phyloP scores from a whole-genome alignment of 176 grass and related monocot species.

The Triticum urartu region DNA sequence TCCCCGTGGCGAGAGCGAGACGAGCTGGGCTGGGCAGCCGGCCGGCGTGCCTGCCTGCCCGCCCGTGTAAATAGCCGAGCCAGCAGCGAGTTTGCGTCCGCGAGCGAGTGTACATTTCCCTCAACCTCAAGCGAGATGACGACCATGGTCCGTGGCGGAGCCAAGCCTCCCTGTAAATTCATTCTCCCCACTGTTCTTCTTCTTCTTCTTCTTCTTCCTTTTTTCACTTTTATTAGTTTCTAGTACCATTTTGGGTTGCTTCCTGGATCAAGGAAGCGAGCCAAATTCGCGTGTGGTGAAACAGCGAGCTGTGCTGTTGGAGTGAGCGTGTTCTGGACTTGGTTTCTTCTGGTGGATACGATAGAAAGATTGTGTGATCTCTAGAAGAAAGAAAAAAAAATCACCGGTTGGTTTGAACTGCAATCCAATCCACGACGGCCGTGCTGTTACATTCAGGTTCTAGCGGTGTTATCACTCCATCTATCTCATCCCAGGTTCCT shows the following conservation, averaged over 20 bases:
- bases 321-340: background rate
- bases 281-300: slow-evolving; percentile 4
- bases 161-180: slow-evolving; percentile 36
- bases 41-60: background rate
- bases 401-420: background rate
- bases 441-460: background rate
- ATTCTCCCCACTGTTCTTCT: background rate
- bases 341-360: slow-evolving; percentile 4
- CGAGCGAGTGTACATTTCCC: slow-evolving; percentile 74
- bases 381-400: background rate
- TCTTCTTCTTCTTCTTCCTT: too few species aligned
- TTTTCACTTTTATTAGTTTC: background rate
- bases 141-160: background rate
- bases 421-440: background rate
- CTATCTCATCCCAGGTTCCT: background rate
- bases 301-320: background rate
- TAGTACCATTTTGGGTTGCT: background rate
- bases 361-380: background rate
- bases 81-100: slow-evolving; percentile 53
- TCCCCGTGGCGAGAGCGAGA: slow-evolving; percentile 14
- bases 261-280: slow-evolving; percentile 21
- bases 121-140: slow-evolving; percentile 55
- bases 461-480: background rate
- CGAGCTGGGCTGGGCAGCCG: slow-evolving; percentile 6
- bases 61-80: slow-evolving; percentile 37